phyloP scores from a whole-genome alignment of 225 moss, liverwort and hornwort species.

The Climacium dendroides region DNA sequence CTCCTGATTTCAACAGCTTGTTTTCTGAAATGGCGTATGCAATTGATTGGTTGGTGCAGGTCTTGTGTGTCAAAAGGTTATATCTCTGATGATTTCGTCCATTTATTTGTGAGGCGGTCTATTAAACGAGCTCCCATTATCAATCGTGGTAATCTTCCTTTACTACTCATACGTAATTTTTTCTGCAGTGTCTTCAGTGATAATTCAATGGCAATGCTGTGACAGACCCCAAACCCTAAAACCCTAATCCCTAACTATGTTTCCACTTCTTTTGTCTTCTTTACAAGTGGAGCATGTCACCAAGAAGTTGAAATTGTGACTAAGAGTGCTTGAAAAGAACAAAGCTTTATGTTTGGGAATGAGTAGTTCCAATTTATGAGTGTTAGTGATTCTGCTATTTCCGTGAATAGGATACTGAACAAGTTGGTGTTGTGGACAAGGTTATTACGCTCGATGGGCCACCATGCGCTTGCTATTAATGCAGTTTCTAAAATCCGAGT shows the following conservation, averaged over 20 bases:
- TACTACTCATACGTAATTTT: not conserved
- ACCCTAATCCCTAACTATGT: not conserved
- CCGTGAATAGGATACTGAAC: constrained; percentile 17
- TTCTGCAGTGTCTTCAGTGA: not conserved
- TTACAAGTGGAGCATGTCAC: not conserved
- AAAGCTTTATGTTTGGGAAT: not conserved
- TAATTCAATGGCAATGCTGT: not conserved
- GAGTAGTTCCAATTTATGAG: not conserved
- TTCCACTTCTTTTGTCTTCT: not conserved
- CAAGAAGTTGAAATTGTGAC: not conserved
- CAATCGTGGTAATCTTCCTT: constrained; percentile 59
- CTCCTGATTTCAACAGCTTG: not conserved
- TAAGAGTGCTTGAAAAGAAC: not conserved
- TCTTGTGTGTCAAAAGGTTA: constrained; percentile 87
- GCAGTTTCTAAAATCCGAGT: constrained; percentile 58
- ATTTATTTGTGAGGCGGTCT: constrained; percentile 76
- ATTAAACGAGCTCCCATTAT: constrained; percentile 85
- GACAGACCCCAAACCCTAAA: not conserved
- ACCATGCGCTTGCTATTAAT: constrained; percentile 63
- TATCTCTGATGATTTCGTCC: constrained; percentile 71
- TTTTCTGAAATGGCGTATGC: not conserved
- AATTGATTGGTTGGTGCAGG: constrained; percentile 18
- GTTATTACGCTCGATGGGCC: constrained; percentile 95
- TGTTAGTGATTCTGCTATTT: not conserved
- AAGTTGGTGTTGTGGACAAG: constrained; percentile 34